These are phyloP conservation scores for Heritiera fomes DNA, from an alignment of 345 rosid species.

Conservation along the genomic window DNA sequence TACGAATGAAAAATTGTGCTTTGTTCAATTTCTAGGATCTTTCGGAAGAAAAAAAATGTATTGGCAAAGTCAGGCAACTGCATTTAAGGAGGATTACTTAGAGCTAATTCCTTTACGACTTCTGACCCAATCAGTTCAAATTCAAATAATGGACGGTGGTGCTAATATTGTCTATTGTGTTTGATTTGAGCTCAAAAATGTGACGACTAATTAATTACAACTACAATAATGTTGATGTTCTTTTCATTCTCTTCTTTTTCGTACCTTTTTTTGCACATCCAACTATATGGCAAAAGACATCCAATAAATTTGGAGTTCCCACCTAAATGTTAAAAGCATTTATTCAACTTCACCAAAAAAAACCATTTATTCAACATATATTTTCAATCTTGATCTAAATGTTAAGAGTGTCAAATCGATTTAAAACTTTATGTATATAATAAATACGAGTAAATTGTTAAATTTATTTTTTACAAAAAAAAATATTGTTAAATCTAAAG, in stretches of 20 bases:
- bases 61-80: conserved; percentile 10
- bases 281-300: not conserved
- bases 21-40: not conserved
- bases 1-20: not conserved
- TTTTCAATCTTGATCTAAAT: no score
- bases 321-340: not conserved
- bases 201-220: not conserved
- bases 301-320: not conserved
- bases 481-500: no score
- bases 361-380: not conserved
- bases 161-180: not conserved
- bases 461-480: no score
- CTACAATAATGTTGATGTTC: not conserved
- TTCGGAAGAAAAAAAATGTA: not conserved
- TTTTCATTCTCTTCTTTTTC: not conserved
- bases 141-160: not conserved
- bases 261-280: not conserved
- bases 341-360: not conserved
- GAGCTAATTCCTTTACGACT: not conserved
- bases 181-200: not conserved
- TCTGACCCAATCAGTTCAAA: not conserved
- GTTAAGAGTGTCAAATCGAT: no score
- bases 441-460: no score
- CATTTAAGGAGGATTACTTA: not conserved
- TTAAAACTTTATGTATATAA: no score